Evolutionary conservation across 1,139 yeast genomes (phyloP), one percentile per base, ranked within the genome.

Genomic region (Nadsonia starkeyi-henricii): DNA sequence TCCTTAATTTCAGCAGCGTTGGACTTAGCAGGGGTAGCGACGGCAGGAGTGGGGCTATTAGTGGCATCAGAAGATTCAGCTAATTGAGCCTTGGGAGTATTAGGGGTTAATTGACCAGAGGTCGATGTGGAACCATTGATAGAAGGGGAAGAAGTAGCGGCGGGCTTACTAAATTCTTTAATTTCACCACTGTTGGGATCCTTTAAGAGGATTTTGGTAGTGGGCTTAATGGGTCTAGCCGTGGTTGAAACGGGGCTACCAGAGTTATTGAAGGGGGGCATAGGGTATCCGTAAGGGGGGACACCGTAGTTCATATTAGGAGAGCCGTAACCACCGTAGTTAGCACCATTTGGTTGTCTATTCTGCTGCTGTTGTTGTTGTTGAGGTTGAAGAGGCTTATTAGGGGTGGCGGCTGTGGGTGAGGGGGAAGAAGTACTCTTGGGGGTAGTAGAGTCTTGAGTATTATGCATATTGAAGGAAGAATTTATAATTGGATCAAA

Each of bases 21-120:
- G 48, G 49, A 17, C 44, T 26, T 45, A 20, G 39, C 19, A 5
- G 47, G 18, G 37, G 50, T 18, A 26, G 44, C 23, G 23, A 17
- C 21, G 8, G 20, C 37, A 17, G 48, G 17, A 23, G 9, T 9
- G 9, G 28, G 28, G 28, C 28, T 23, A 23, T 9, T 9, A 9
- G 28, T 9, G 26, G 20, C 45, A 41, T 20, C 21, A 19, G 44
- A 45, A 20, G 41, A 17, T 20, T 28, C 23, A 42, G 42, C 30
- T 20, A 28, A 17, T 20, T 17, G 28, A 42, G 42, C 30, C 13
- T 17, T 18, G 45, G 48, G 15, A 18, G 48, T 20, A 28, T n/a
- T 21, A 12, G 43, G 37, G 4, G 49, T 20, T 17, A 28, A 41
- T 23, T 39, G 33, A 12, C 45, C 21, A 18, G 28, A 20, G 21